Evolutionary conservation across 495 filamentous ascomycete genomes (phyloP).

Genomic region (Aspergillus carlsbadensis): DNA sequence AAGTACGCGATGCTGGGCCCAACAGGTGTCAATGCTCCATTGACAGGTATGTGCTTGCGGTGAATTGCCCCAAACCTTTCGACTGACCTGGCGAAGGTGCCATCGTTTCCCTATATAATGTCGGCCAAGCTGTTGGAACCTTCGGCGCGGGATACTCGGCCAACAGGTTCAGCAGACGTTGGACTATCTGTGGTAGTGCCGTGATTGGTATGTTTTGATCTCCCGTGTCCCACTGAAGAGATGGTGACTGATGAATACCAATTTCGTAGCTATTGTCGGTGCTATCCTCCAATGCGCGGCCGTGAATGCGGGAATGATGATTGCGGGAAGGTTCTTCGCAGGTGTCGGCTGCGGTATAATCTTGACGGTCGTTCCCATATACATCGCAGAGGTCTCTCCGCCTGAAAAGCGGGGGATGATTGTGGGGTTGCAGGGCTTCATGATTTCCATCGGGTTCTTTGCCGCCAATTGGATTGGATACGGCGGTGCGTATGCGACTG

Average conservation of each 20-base stretch:
- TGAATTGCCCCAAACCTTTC: background rate
- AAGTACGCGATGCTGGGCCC: slow-evolving; percentile 24
- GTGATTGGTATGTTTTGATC: slow-evolving; percentile 39
- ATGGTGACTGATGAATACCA: background rate
- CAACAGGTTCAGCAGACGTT: slow-evolving; percentile 25
- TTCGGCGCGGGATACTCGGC: slow-evolving; percentile 23
- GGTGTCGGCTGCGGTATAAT: slow-evolving; percentile 31
- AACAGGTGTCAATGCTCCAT: slow-evolving; percentile 16
- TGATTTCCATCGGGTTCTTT: background rate
- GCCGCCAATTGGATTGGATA: slow-evolving; percentile 1
- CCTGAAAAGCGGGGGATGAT: slow-evolving; percentile 12
- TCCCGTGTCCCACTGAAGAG: background rate
- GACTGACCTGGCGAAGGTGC: slow-evolving; percentile 17
- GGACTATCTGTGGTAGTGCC: slow-evolving; percentile 28
- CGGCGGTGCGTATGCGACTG: background rate
- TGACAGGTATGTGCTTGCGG: slow-evolving; percentile 14
- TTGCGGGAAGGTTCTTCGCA: slow-evolving; percentile 32
- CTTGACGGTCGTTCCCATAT: slow-evolving; percentile 30
- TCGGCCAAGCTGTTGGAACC: slow-evolving; percentile 28
- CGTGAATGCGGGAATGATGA: slow-evolving; percentile 30
- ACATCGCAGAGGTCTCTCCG: slow-evolving; percentile 37
- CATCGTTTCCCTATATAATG: slow-evolving; percentile 31
- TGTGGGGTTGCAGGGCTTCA: background rate
- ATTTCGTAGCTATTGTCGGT: slow-evolving; percentile 14
- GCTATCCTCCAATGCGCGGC: slow-evolving; percentile 49